Base-by-base conservation (phyloP, 2,329 filamentous ascomycete genomes). In the Paecilomyces fulvus region DNA sequence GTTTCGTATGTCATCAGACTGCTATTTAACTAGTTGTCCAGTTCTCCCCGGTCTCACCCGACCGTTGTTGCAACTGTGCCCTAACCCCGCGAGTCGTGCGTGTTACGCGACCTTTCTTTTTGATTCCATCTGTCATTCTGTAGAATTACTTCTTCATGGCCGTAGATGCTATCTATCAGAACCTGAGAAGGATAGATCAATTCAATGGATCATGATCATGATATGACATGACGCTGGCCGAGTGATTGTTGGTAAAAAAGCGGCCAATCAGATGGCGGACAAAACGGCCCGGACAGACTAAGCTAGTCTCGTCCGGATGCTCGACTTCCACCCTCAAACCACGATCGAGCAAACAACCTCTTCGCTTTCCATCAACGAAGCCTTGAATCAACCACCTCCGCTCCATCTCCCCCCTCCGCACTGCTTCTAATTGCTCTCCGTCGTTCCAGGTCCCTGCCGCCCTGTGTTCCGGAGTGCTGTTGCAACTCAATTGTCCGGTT, bases 251-350 rank as follows among this genome's bases (percentile, higher is more conserved):
- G 20, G 48, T 8, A 21, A 49, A 21, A 49, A 23, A 23, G 20
- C 20, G 17, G 58, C 70, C 70, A 73, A 73, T 73, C 60, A 73
- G 63, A 55, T 37, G 52, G 60, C 23, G 63, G 60, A 61, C 68
- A 72, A 73, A 65, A 30, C 21, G 23, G 31, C 14, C 54, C 48
- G 48, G 48, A 12, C 59, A 61, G 65, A 65, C 64, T 64, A 67
- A 65, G 65, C 67, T 69, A 66, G 62, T 49, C 58, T 56, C 55
- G 59, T 65, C 66, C 70, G 66, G 68, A 68, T 65, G 59, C 68
- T 70, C 67, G 66, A 66, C 69, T 69, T 69, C 72, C 70, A 66
- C 70, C 67, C 66, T 72, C 70, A 68, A 71, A 71, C 69, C 69
- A 73, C 67, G 65, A 63, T 62, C 64, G 57, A 66, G 61, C 64